phyloP scores from a whole-genome alignment of 23 red algal species.

The Gracilariopsis chorda region DNA sequence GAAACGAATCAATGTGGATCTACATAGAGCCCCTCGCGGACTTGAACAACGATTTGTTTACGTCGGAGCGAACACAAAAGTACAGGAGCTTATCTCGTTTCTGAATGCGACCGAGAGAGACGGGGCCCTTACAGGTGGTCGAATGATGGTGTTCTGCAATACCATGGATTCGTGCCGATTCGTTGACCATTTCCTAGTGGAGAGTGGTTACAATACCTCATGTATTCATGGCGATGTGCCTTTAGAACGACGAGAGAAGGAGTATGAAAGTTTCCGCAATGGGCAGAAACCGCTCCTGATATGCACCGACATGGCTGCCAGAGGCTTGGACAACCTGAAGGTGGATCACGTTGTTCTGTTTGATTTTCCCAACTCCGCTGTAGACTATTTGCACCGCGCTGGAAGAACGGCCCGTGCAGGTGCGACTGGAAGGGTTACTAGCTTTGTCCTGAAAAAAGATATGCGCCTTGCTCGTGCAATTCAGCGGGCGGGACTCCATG shows the following conservation, averaged over 20 bases:
- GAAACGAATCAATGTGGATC: constrained; percentile 75
- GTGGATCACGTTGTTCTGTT: constrained; percentile 87
- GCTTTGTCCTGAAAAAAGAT: constrained; percentile 75
- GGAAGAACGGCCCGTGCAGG: constrained; percentile 89
- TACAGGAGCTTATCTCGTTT: constrained; percentile 63
- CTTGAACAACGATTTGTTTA: constrained; percentile 78
- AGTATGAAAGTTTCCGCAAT: constrained; percentile 61
- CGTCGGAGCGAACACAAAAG: constrained; percentile 46
- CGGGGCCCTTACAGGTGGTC: background rate
- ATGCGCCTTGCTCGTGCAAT: constrained; percentile 63
- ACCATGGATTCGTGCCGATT: constrained; percentile 78
- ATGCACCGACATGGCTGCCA: constrained; percentile 83
- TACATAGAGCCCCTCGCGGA: constrained; percentile 67
- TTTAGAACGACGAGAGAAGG: constrained; percentile 43
- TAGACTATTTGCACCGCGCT: constrained; percentile 93
- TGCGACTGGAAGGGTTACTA: constrained; percentile 68
- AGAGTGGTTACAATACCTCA: constrained; percentile 40
- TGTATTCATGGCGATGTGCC: constrained; percentile 90
- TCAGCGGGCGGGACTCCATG: constrained; percentile 21
- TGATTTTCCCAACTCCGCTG: constrained; percentile 79
- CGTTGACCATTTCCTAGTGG: constrained; percentile 88
- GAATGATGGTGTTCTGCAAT: constrained; percentile 91
- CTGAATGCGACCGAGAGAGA: constrained; percentile 14
- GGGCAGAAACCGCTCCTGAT: constrained; percentile 69
- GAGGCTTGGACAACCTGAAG: constrained; percentile 78